Evolutionary conservation across 1,284 basidiomycete species (phyloP), one percentile per base, ranked within the genome.

Genomic region (Flammula alnicola): DNA sequence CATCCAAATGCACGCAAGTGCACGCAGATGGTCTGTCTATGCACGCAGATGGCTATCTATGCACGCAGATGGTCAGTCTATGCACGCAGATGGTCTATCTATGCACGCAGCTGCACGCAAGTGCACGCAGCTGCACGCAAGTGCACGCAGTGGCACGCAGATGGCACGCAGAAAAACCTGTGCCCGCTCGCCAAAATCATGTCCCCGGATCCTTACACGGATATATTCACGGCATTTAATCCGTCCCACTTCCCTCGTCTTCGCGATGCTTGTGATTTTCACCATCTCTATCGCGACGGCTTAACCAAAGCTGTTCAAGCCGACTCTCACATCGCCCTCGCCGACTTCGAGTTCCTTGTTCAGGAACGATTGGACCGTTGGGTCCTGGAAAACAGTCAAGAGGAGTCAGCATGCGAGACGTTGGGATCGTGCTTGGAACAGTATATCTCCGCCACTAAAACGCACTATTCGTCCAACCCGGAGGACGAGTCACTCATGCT

Each of bases 401-500:
- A 55, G 30, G 26, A 38, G 12, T 47, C 38, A 16, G 51, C 53
- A 4, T 57, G 51, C 11, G n/a, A 37, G 26, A 52, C 37, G 2
- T 47, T 76, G 5, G 62, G 55, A 23, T 38, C 58, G 3, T 62
- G 65, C 32, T 31, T 54, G 27, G 16, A 40, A 7, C 47, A 54
- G 16, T 54, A 54, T 14, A 33, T 47, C n/a, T 33, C 48, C 9
- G 35, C 30, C 5, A 10, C 52, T 8, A 35, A 33, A n/a, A n/a
- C 14, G 1, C 43, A 49, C 0, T 77, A 77, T 43, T 35, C 23
- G 4, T 45, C 49, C 19, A 74, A 73, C 44, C 70, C 76, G 2
- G 77, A 81, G 47, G 56, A 67, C 11, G 41, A 63, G 12, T 81
- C 79, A 0, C 49, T 71, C 4, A 73, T 77, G 68, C 53, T 78